Evolutionary conservation across 768 basidiomycete species (phyloP), one percentile per base, ranked within the genome.

Genomic region (Cubamyces lactineus): DNA sequence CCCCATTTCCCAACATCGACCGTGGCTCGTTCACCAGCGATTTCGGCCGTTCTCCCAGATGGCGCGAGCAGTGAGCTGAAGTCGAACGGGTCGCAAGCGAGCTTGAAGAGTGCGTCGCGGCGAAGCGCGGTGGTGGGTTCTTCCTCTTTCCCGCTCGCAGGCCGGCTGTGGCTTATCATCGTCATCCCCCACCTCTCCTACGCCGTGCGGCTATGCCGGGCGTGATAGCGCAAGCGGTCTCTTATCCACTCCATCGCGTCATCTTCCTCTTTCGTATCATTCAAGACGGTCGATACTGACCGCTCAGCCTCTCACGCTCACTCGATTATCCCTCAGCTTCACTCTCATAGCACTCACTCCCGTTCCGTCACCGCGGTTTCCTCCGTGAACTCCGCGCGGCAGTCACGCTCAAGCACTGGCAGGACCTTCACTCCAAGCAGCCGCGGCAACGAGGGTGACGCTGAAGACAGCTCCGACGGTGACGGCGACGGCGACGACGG

Each of bases 401-500:
- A 51, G 24, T 59, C 65, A 12, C 64, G 52, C 40, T 59, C 57
- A 19, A 66, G 60, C 34, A 34, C 34, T 34, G 34, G 34, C 53
- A 59, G 60, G 50, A 48, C 59, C 2, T 53, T 45, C 19, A 63
- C 67, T 12, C 63, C 66, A 45, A 62, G 62, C 49, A 53, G 62
- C 48, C 39, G 39, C 13, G 60, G 55, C n/a, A 63, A 63, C 54
- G 66, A 64, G 12, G 59, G 51, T n/a, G 70, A 68, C 66, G 61
- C 48, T 8, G 66, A 65, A 47, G 66, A 54, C 40, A 66, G 60
- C 49, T 57, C 54, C 24, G 63, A 53, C 41, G 63, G 59, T 46
- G 61, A 59, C 43, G 62, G 57, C 42, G 61, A 66, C 49, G 67
- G 69, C 62, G 79, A 81, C 63, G 63, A 69, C 16, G 79, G 78